Evolutionary conservation across 306 rosid genomes (phyloP), one percentile per base, ranked within the genome.

Genomic region (Sophora flavescens): DNA sequence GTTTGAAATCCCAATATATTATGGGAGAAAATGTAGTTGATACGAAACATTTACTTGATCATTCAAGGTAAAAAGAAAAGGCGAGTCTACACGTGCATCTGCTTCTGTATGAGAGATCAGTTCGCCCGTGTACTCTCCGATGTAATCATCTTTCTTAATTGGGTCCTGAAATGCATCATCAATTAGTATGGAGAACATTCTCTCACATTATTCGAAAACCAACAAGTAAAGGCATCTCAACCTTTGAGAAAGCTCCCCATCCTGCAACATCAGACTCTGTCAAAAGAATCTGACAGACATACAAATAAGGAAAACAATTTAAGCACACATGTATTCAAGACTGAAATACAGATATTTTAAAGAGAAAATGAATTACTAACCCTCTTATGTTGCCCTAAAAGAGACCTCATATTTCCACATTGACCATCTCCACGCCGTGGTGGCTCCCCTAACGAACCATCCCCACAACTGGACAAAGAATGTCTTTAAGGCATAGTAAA

Each of bases 171-270:
- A 79, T 82, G 64, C 13, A 47, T 18, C 50, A 81, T 54, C 51
- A 86, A 70, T 71, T 30, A 82, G 78, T 76, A 26, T 88, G 68
- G 22, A 59, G 33, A 74, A 70, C 22, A 47, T 5, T 14, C 6
- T 38, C 14, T 42, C 35, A 8, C 16, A 13, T 62, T 36, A 38
- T 33, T 5, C 44, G 12, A 56, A 18, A 75, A 42, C 4, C 67
- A 73, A 16, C 6, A 74, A 57, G 17, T 13, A 41, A 35, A 39
- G 9, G 42, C 47, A 62, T 54, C 62, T 62, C 5, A 67, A 94
- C 98, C 98, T 94, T 94, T 74, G 89, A 63, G 63, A 94, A 94
- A 14, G 95, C 98, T 68, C 98, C 97, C 98, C 97, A 94, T 78
- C 97, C 97, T 66, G 86, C 90, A 70, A 94, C 85, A 84, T 88